phyloP scores from a whole-genome alignment of 108 stramenopile species.

The Pseudonitzschia multistriata region DNA sequence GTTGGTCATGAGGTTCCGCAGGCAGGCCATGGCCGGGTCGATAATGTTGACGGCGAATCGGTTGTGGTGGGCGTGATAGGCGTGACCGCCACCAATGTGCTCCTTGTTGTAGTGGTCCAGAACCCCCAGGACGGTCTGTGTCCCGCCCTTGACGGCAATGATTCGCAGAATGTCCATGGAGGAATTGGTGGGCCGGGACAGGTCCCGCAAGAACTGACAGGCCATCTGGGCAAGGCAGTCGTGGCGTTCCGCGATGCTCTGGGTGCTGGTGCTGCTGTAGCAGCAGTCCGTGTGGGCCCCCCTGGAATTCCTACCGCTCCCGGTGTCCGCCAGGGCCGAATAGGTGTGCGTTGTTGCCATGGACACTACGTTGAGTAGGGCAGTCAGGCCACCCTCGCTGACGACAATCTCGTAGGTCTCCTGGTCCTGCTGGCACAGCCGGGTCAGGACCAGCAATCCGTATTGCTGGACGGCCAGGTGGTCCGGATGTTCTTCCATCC shows the following conservation, averaged over 20 bases:
- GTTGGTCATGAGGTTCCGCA: slow-evolving; percentile 20
- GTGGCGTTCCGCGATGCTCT: not conserved
- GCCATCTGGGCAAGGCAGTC: slow-evolving; percentile 13
- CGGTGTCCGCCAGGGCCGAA: too few species aligned
- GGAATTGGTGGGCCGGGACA: slow-evolving; percentile 13
- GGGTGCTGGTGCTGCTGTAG: not conserved
- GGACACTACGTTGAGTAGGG: not conserved
- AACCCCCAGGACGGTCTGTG: not conserved
- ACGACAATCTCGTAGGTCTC: slow-evolving; percentile 14
- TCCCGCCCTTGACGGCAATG: slow-evolving; percentile 18
- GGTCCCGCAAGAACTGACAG: slow-evolving; percentile 11
- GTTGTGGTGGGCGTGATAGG: not conserved
- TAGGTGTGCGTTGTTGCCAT: slow-evolving; percentile 9
- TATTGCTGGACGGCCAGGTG: slow-evolving; percentile 21
- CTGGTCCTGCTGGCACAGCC: slow-evolving; percentile 12
- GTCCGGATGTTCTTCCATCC: slow-evolving; percentile 9
- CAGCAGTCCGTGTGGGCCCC: not conserved
- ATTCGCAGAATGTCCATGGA: slow-evolving; percentile 20
- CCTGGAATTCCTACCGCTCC: too few species aligned
- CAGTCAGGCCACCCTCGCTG: slow-evolving; percentile 13
- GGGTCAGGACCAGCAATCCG: slow-evolving; percentile 19
- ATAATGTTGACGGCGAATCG: slow-evolving; percentile 7
- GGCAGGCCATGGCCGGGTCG: slow-evolving; percentile 22
- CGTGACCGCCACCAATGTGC: not conserved
- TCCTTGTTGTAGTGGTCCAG: slow-evolving; percentile 14